Evolutionary conservation across 306 rosid species (phyloP).

Genomic region (Cicer bijugum): DNA sequence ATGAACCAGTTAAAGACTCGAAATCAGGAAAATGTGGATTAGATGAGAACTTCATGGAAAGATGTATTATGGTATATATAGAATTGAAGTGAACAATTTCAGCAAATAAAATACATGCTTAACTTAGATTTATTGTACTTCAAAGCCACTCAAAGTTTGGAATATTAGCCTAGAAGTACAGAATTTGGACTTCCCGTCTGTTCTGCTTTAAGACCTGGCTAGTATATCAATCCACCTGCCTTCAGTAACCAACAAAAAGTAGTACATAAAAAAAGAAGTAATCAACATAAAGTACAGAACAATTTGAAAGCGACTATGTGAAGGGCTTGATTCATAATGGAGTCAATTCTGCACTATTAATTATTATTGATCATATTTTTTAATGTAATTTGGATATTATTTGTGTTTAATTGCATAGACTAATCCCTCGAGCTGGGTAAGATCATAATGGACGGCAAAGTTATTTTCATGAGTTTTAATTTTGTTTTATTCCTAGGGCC

Average conservation of each 20-base stretch:
- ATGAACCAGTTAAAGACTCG: not conserved
- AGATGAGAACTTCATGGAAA: conserved; percentile 41
- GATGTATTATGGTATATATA: conserved; percentile 39
- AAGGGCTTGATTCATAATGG: not conserved
- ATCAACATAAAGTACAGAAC: conserved; percentile 28
- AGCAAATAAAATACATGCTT: not conserved
- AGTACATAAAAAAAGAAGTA: not conserved
- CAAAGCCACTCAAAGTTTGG: conserved; percentile 60
- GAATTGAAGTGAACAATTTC: conserved; percentile 26
- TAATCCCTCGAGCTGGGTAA: too few species aligned
- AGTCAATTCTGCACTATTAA: not conserved
- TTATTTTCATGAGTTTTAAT: too few species aligned
- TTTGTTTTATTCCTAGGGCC: too few species aligned
- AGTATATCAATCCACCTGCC: conserved; percentile 47
- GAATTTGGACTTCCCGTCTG: conserved; percentile 47
- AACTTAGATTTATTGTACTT: conserved; percentile 47
- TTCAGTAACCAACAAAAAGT: conserved; percentile 22
- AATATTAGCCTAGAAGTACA: conserved; percentile 48
- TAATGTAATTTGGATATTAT: too few species aligned
- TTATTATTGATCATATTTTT: conserved; percentile 2
- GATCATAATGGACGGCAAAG: too few species aligned
- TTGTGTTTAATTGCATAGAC: too few species aligned
- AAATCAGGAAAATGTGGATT: conserved; percentile 10
- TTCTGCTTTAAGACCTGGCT: conserved; percentile 50
- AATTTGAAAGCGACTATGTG: conserved; percentile 21